These are phyloP conservation scores for Citrus inodora DNA, from an alignment of 345 rosid genomes.

Conservation along the genomic window DNA sequence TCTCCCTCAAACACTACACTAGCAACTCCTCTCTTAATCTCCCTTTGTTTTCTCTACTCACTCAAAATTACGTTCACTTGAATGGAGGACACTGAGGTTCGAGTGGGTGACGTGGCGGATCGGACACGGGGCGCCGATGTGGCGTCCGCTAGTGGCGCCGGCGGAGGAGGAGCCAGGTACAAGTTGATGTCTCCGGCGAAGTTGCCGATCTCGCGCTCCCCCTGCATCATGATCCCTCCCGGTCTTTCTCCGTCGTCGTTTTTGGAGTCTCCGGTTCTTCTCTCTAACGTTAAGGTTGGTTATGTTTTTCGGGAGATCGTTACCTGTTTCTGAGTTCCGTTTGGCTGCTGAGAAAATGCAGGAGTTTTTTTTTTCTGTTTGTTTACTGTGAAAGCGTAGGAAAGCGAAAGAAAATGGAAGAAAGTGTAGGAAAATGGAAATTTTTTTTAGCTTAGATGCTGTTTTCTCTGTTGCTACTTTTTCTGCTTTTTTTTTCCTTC, in stretches of 20 bases:
- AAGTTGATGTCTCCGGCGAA: conserved; percentile 96
- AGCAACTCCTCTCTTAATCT: neutral
- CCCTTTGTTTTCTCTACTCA: conserved; percentile 8
- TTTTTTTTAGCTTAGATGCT: neutral
- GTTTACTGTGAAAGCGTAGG: conserved; percentile 19
- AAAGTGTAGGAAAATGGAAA: neutral
- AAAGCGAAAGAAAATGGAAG: neutral
- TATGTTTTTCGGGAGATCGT: neutral
- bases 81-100: conserved; percentile 32
- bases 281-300: conserved; percentile 82
- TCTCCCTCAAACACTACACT: no score
- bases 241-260: conserved; percentile 92
- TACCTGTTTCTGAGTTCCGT: neutral
- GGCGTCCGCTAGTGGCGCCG: conserved; percentile 4
- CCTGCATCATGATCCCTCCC: conserved; percentile 74
- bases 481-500: neutral
- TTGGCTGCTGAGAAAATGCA: conserved; percentile 20
- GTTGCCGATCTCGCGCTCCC: conserved; percentile 94
- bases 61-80: neutral
- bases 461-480: neutral
- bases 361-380: conserved; percentile 18
- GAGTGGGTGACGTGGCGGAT: conserved; percentile 16
- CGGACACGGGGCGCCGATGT: neutral
- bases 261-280: conserved; percentile 91
- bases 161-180: conserved; percentile 59